Evolutionary conservation across 2,329 filamentous ascomycete species (phyloP), one percentile per base, ranked within the genome.

Genomic region (Botrytis hyacinthi): DNA sequence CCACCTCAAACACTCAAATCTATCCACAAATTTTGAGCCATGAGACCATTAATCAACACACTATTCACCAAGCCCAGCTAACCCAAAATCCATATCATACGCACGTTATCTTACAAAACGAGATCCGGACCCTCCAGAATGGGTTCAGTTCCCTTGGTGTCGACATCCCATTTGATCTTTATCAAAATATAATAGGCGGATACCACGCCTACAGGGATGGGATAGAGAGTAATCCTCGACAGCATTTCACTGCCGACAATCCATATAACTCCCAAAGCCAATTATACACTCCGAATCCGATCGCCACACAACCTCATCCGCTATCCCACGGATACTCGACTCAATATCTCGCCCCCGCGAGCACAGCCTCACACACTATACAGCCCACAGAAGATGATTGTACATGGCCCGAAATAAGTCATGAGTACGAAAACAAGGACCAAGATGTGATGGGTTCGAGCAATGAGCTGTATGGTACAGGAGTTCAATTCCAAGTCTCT

Each of bases 71-170:
- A 69, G 63, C 57, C 22, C 57, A 69, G 29, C 63, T 73, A 1
- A 26, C 20, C 18, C 42, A 51, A 42, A n/a, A 69, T 9, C 51
- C 54, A 22, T 44, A 69, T 5, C 32, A 73, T 46, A 20, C 32
- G 32, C 32, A 48, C 26, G 16, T 20, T 4, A 32, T 46, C 6
- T 57, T 57, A 42, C 66, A 54, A 40, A 35, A 61, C 8, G 29
- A 73, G 42, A 32, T 18, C 32, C 63, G 37, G 12, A 67, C 42
- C 7, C 51, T 73, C 3, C 71, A 73, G 40, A 42, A 32, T 4
- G 40, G 71, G 2, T 68, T 73, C n/a, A n/a, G 40, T n/a, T 68
- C 71, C 26, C 54, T 69, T 10, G 71, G 63, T 20, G 42, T 73
- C 42, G 54, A 73, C 22, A 18, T 73, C 1, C 63, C 71, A 26